These are phyloP conservation scores for Oidium heveae DNA, from an alignment of 2,329 filamentous ascomycete species.

Conservation along the genomic window DNA sequence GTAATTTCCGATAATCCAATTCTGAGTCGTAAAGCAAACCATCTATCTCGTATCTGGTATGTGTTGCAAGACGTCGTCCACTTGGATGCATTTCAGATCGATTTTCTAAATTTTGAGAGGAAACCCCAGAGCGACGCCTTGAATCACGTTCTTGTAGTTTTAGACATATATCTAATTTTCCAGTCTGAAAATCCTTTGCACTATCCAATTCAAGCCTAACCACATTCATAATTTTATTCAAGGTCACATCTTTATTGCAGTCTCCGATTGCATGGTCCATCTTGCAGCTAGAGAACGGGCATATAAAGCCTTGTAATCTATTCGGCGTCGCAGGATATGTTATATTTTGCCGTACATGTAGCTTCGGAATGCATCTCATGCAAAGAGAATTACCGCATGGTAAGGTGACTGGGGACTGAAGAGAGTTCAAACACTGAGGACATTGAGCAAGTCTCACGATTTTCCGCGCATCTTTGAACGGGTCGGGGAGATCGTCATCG, in stretches of 20 bases:
- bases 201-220: conserved; percentile 27
- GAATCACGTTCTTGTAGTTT: conserved; percentile 16
- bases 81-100: conserved; percentile 20
- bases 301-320: conserved; percentile 45
- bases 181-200: conserved; percentile 14
- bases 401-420: conserved; percentile 44
- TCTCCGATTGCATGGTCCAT: conserved; percentile 54
- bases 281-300: conserved; percentile 40
- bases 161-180: conserved; percentile 17
- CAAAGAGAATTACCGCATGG: conserved; percentile 67
- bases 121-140: not conserved
- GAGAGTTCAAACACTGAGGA: conserved; percentile 40
- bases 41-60: conserved; percentile 35
- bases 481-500: conserved; percentile 16
- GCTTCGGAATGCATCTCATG: conserved; percentile 42
- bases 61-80: conserved; percentile 39
- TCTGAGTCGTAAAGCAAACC: conserved; percentile 30
- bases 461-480: conserved; percentile 29
- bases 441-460: conserved; percentile 60
- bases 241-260: conserved; percentile 50
- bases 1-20: conserved; percentile 21
- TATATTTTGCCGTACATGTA: conserved; percentile 40
- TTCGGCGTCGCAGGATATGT: conserved; percentile 49
- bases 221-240: conserved; percentile 43
- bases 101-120: not conserved